A percentile compares a stretch with the other conserved stretches of the same genome.
These are phyloP conservation scores for Cryptococcus sp. DNA, from an alignment of 1,284 basidiomycete genomes.

Conservation along the genomic window DNA sequence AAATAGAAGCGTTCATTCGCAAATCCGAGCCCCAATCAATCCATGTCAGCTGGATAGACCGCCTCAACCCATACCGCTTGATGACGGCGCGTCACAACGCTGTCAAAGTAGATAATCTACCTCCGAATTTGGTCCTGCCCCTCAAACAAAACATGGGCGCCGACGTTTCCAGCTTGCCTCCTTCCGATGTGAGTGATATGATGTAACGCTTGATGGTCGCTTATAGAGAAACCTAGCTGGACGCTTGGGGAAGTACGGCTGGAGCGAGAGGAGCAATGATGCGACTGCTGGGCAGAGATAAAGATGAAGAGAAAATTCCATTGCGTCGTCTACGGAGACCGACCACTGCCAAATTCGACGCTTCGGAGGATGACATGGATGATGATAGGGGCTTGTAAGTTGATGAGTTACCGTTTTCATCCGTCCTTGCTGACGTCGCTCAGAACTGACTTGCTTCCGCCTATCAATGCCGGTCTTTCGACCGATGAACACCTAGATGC, in stretches of 20 bases:
- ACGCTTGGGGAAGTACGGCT: slow-evolving; percentile 10
- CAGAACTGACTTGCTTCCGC: slow-evolving; percentile 46
- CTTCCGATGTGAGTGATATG: slow-evolving; percentile 10
- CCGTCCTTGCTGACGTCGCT: slow-evolving; percentile 8
- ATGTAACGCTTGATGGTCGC: not conserved
- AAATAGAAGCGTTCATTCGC: slow-evolving; percentile 64
- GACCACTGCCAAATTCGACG: slow-evolving; percentile 20
- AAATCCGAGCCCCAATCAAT: slow-evolving; percentile 52
- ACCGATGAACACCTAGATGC: slow-evolving; percentile 58
- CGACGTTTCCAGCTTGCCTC: slow-evolving; percentile 54
- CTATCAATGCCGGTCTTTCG: slow-evolving; percentile 34
- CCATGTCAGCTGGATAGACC: slow-evolving; percentile 68
- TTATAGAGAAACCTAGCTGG: not conserved
- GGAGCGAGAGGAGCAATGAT: slow-evolving; percentile 30
- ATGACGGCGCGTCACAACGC: slow-evolving; percentile 72
- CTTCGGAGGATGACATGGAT: slow-evolving; percentile 29
- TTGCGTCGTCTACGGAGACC: slow-evolving; percentile 17
- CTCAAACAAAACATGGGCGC: slow-evolving; percentile 74
- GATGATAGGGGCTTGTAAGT: slow-evolving; percentile 47
- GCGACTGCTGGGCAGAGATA: slow-evolving; percentile 35
- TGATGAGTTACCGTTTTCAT: not conserved
- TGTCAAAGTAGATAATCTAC: slow-evolving; percentile 68
- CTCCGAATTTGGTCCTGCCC: slow-evolving; percentile 70
- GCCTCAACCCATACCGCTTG: slow-evolving; percentile 86
- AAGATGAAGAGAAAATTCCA: slow-evolving; percentile 24